phyloP scores from a whole-genome alignment of 2,329 filamentous ascomycete genomes.

The Stagonosporopsis rhizophila region DNA sequence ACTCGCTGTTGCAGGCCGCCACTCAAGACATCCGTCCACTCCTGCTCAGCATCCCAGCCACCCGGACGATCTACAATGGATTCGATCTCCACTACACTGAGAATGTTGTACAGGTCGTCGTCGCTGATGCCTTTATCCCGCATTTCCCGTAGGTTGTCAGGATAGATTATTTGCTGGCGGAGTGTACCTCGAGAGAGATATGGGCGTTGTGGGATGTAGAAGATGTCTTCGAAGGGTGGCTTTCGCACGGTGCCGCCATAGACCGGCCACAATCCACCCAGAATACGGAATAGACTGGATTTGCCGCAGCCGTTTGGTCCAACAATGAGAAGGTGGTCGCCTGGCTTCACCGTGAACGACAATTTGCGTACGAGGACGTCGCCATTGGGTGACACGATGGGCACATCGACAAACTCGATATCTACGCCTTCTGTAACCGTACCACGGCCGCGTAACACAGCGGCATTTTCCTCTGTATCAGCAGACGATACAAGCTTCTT shows the following conservation, averaged over 20 bases:
- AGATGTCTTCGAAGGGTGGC: slow-evolving; percentile 90
- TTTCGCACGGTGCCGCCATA: slow-evolving; percentile 95
- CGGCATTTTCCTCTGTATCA: slow-evolving; percentile 79
- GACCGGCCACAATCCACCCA: slow-evolving; percentile 96
- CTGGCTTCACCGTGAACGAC: slow-evolving; percentile 84
- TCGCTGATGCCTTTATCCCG: slow-evolving; percentile 84
- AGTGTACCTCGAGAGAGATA: slow-evolving; percentile 91
- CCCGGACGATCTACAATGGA: slow-evolving; percentile 79
- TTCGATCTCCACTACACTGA: slow-evolving; percentile 82
- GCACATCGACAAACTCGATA: slow-evolving; percentile 86
- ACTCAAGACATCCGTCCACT: slow-evolving; percentile 94
- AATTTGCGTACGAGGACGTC: slow-evolving; percentile 87
- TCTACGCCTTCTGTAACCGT: slow-evolving; percentile 80
- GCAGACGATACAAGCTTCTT: slow-evolving; percentile 95
- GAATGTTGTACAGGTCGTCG: slow-evolving; percentile 76
- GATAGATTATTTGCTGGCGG: slow-evolving; percentile 97
- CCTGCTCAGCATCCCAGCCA: slow-evolving; percentile 92
- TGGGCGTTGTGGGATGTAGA: slow-evolving; percentile 96
- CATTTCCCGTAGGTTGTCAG: slow-evolving; percentile 87
- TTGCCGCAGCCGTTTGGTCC: slow-evolving; percentile 98
- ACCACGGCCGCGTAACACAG: slow-evolving; percentile 82
- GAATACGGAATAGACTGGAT: slow-evolving; percentile 92
- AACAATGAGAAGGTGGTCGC: slow-evolving; percentile 91
- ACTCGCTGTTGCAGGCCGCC: slow-evolving; percentile 94
- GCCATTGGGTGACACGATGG: slow-evolving; percentile 95